A percentile compares a stretch with the other conserved stretches of the same genome.
These are phyloP conservation scores for Eutrema salsugineum DNA, from an alignment of 441 rosid genomes.

Conservation along the genomic window DNA sequence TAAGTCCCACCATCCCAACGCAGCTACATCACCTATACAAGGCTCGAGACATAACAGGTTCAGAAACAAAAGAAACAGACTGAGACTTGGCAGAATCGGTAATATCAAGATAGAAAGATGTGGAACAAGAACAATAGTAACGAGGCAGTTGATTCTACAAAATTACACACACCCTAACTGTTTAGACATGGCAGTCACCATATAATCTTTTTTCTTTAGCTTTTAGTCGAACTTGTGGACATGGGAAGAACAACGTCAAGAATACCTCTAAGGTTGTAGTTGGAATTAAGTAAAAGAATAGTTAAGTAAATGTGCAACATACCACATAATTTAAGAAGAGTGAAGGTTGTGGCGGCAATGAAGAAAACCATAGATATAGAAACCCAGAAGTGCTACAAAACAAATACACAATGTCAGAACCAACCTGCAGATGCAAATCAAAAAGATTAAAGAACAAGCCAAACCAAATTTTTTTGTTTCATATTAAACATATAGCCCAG, in stretches of 20 bases:
- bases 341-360: constrained; percentile 65
- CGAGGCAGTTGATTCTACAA: neutral
- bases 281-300: neutral
- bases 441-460: neutral
- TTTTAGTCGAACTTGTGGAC: neutral
- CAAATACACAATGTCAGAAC: constrained; percentile 29
- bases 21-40: constrained; percentile 58
- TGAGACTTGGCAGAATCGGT: neutral
- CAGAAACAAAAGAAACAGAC: neutral
- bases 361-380: constrained; percentile 76
- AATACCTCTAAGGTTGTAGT: neutral
- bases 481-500: neutral
- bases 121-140: neutral
- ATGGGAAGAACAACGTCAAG: neutral
- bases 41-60: constrained; percentile 1
- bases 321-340: constrained; percentile 68
- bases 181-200: neutral
- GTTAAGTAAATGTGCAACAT: constrained; percentile 23
- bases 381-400: constrained; percentile 68
- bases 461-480: neutral
- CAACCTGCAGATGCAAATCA: neutral
- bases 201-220: neutral
- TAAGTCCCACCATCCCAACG: constrained; percentile 76
- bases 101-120: neutral
- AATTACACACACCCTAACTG: neutral